These are phyloP conservation scores for Adenanthera pavonina DNA, from an alignment of 306 rosid species.

Conservation along the genomic window DNA sequence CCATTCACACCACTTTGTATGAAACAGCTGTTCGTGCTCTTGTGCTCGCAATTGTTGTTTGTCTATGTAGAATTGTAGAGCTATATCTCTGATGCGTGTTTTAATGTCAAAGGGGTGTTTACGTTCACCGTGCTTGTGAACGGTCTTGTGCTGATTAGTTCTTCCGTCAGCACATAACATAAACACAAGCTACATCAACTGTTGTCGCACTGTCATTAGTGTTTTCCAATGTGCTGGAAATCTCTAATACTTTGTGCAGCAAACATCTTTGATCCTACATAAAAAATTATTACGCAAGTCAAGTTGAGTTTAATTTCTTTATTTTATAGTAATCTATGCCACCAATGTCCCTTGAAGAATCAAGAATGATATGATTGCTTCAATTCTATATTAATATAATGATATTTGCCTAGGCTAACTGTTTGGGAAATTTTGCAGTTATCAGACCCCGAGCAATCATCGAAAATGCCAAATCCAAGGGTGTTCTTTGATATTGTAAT, in stretches of 20 bases:
- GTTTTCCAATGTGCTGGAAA: slow-evolving; percentile 27
- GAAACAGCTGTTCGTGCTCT: background rate
- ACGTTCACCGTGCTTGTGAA: slow-evolving; percentile 61
- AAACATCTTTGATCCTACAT: slow-evolving; percentile 34
- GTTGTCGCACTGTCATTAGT: slow-evolving; percentile 39
- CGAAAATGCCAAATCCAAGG: slow-evolving; percentile 72
- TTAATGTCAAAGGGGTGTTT: background rate
- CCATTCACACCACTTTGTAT: background rate
- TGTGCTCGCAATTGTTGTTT: background rate
- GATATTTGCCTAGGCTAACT: background rate
- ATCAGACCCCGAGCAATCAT: background rate
- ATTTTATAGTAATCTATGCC: background rate
- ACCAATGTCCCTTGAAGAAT: background rate
- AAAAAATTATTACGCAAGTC: background rate
- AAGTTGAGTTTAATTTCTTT: background rate
- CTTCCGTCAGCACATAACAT: slow-evolving; percentile 60
- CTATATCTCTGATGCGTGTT: background rate
- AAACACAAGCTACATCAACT: slow-evolving; percentile 65
- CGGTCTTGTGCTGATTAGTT: slow-evolving; percentile 65
- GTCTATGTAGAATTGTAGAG: background rate
- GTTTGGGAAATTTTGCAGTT: background rate
- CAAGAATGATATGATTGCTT: background rate
- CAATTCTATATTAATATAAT: background rate
- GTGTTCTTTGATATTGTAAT: slow-evolving; percentile 86
- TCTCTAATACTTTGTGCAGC: slow-evolving; percentile 37